Percentiles rank a stretch among this genome's conserved stretches.
Evolutionary conservation across 306 rosid species (phyloP).

Genomic region (Acacia confusa): DNA sequence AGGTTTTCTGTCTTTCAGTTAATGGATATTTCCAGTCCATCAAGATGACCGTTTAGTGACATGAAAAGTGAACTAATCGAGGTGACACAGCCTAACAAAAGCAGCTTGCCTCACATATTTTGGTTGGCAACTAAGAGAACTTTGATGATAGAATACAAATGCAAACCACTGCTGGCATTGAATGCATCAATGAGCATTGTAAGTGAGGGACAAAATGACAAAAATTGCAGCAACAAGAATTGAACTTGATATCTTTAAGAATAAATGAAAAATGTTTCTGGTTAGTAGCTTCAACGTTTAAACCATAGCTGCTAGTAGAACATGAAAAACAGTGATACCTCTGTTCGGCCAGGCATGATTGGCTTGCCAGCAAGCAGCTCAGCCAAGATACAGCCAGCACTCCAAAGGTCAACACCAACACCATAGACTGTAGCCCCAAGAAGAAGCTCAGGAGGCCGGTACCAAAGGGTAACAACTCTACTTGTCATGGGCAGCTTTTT

Average conservation of each 20-base stretch:
- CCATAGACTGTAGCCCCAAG: slow-evolving; percentile 91
- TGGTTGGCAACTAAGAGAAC: slow-evolving; percentile 27
- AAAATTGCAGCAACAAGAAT: slow-evolving; percentile 9
- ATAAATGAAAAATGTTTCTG: slow-evolving; percentile 19
- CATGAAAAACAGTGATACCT: slow-evolving; percentile 56
- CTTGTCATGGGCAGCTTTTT: slow-evolving; percentile 85
- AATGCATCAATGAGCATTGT: slow-evolving; percentile 15
- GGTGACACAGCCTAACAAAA: slow-evolving; percentile 13
- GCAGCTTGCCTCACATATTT: slow-evolving; percentile 5
- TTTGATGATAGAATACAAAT: slow-evolving; percentile 2
- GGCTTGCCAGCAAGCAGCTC: slow-evolving; percentile 98
- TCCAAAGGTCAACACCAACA: slow-evolving; percentile 89
- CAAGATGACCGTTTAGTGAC: slow-evolving; percentile 12
- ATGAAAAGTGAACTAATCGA: slow-evolving; percentile 22
- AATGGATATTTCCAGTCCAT: slow-evolving; percentile 4
- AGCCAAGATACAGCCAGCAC: slow-evolving; percentile 98
- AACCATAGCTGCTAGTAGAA: slow-evolving; percentile 12
- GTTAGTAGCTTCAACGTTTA: slow-evolving; percentile 21
- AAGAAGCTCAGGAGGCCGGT: slow-evolving; percentile 96
- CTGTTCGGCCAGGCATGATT: slow-evolving; percentile 97
- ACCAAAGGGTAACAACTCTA: slow-evolving; percentile 98
- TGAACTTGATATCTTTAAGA: slow-evolving; percentile 20
- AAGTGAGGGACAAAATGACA: slow-evolving; percentile 16
- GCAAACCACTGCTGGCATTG: neutral
- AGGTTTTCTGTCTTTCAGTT: slow-evolving; percentile 7